Conservation (phyloP, 192 early-diverging fungal species). For the Linnemannia zychae region DNA sequence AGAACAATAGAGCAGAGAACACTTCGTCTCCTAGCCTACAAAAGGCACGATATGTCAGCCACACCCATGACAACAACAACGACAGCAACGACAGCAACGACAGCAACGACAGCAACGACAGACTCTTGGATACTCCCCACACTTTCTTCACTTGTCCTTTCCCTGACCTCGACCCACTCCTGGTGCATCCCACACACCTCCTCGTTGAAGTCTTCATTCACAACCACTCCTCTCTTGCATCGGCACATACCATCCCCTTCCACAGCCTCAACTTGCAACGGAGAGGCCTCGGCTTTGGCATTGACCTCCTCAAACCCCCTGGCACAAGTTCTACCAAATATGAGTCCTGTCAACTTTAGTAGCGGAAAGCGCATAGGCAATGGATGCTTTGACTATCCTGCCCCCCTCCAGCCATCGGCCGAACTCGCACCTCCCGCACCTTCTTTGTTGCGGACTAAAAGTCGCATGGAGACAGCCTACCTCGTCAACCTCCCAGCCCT, state of each 20-base stretch:
- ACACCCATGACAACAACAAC: no score
- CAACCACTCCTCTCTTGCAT: background rate
- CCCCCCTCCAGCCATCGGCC: background rate
- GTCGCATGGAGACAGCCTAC: conserved; percentile 13
- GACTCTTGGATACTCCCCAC: background rate
- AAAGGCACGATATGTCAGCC: no score
- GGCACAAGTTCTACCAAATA: background rate
- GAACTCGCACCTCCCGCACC: background rate
- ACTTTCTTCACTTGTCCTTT: background rate
- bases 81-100: no score
- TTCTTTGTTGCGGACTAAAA: background rate
- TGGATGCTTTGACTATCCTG: background rate
- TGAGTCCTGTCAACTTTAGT: no score
- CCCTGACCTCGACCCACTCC: background rate
- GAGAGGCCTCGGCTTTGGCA: background rate
- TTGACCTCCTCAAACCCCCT: background rate
- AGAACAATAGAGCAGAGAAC: no score
- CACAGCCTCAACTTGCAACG: background rate
- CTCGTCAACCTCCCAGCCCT: background rate
- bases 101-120: no score
- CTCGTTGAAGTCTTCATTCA: background rate
- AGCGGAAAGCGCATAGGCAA: background rate
- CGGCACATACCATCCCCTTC: background rate
- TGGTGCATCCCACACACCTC: background rate
- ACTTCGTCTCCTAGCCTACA: no score